These are phyloP conservation scores for Pestalotiopsis sp. DNA, from an alignment of 2,329 filamentous ascomycete genomes.

Conservation along the genomic window DNA sequence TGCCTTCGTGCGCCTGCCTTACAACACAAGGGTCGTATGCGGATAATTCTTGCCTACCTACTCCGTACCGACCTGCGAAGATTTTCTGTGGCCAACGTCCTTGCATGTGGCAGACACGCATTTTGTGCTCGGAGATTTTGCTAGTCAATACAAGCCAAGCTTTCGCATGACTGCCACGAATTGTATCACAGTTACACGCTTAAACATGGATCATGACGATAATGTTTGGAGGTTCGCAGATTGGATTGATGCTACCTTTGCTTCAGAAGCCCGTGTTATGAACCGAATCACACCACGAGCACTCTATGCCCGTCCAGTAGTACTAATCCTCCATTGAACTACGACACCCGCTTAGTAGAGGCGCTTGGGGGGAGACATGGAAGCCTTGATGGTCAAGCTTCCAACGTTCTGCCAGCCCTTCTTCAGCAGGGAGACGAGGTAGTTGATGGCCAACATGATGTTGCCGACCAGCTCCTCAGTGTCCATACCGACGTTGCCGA, in stretches of 20 bases:
- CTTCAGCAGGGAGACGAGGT: conserved; percentile 98
- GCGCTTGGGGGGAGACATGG: conserved; percentile 98
- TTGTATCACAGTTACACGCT: no score
- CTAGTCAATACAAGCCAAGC: no score
- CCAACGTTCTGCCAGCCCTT: conserved; percentile 99
- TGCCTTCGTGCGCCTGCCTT: no score
- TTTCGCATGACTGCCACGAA: background rate
- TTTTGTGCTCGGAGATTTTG: no score
- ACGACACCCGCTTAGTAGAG: conserved; percentile 72
- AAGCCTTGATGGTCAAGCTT: conserved; percentile 99
- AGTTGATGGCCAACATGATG: conserved; percentile 99
- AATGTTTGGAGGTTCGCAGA: conserved; percentile 26
- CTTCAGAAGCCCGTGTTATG: conserved; percentile 20
- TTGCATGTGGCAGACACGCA: background rate
- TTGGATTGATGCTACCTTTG: conserved; percentile 22
- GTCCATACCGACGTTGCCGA: conserved; percentile 97
- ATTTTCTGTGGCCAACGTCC: no score
- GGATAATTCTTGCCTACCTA: no score
- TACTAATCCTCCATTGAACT: conserved; percentile 27
- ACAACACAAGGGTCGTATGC: no score
- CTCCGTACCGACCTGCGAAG: no score
- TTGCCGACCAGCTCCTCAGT: conserved; percentile 95
- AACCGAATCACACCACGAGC: conserved; percentile 15
- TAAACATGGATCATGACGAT: background rate
- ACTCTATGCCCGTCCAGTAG: conserved; percentile 23